phyloP scores from a whole-genome alignment of 768 basidiomycete species.

The Tulasnella sp. region DNA sequence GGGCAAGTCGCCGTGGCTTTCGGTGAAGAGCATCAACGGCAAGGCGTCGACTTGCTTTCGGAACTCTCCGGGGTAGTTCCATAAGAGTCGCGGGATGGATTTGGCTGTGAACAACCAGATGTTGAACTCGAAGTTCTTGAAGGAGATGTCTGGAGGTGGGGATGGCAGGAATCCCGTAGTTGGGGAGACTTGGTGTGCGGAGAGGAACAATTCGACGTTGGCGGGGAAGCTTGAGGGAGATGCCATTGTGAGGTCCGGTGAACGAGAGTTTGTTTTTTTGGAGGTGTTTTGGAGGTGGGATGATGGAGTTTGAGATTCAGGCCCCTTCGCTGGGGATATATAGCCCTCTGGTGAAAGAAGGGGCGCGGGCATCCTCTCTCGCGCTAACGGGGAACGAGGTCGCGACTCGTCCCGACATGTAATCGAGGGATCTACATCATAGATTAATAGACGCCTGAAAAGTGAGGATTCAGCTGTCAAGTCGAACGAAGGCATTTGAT shows the following conservation, averaged over 20 bases:
- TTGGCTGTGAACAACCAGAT: conserved; percentile 7
- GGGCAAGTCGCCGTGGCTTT: background rate
- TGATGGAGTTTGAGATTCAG: background rate
- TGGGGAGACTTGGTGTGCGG: background rate
- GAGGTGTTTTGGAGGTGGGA: background rate
- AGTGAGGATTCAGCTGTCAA: background rate
- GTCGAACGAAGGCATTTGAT: background rate
- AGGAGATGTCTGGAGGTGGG: background rate
- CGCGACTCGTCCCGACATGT: background rate
- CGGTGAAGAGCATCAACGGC: background rate
- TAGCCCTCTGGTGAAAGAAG: background rate
- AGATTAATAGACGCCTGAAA: background rate
- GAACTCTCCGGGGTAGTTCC: conserved; percentile 7
- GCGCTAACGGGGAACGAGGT: background rate
- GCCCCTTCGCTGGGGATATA: background rate
- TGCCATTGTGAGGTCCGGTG: background rate
- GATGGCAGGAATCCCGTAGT: background rate
- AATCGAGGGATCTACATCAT: background rate
- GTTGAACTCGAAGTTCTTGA: background rate
- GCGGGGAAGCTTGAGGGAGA: background rate
- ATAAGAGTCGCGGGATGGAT: background rate
- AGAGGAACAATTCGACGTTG: background rate
- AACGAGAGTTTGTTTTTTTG: background rate
- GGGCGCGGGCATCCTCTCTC: background rate
- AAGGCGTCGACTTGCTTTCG: conserved; percentile 1